Conservation (phyloP, 768 basidiomycete species). For the Serendipita sp. region DNA sequence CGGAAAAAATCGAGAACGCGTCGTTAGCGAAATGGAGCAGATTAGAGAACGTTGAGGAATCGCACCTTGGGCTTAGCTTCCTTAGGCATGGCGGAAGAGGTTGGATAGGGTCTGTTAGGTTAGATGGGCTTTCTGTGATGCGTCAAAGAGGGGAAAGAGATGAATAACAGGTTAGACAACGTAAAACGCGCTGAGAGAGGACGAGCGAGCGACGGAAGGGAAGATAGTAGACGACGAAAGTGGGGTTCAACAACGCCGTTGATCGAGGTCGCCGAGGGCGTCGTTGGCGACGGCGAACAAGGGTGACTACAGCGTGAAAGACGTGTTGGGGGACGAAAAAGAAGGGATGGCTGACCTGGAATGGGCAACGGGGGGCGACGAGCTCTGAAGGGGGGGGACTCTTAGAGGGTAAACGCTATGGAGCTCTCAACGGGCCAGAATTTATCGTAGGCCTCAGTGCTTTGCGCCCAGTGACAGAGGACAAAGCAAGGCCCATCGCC, state of each 20-base stretch:
- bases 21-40: constrained; percentile 8
- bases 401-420: not conserved
- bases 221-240: not conserved
- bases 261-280: not conserved
- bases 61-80: constrained; percentile 53
- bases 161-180: not conserved
- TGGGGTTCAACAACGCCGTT: not conserved
- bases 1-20: not conserved
- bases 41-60: constrained; percentile 8
- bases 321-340: too few species aligned
- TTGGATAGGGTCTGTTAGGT: not conserved
- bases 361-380: too few species aligned
- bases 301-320: too few species aligned
- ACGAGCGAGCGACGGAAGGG: too few species aligned
- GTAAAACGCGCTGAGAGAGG: not conserved
- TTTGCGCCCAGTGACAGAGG: not conserved
- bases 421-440: not conserved
- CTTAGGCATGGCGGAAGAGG: constrained; percentile 46
- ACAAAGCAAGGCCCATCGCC: not conserved
- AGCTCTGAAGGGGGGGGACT: too few species aligned
- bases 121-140: not conserved
- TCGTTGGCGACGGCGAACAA: too few species aligned
- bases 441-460: not conserved
- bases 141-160: not conserved
- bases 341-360: too few species aligned